Evolutionary conservation across 2,329 filamentous ascomycete species (phyloP).

Genomic region (Leptodontidium sp.): DNA sequence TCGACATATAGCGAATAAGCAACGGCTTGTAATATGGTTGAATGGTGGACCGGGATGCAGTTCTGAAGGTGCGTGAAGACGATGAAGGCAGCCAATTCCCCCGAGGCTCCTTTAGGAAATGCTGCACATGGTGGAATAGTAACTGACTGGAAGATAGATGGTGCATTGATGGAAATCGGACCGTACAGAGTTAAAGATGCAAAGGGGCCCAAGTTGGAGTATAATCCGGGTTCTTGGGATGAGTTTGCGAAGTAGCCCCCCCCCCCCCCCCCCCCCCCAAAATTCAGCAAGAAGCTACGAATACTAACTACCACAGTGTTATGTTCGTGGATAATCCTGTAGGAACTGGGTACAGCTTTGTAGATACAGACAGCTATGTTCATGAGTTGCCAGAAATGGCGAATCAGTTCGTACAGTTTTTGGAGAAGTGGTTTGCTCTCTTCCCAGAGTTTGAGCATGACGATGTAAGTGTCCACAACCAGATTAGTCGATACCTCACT

Average conservation of each 20-base stretch:
- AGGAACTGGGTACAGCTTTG: constrained; percentile 95
- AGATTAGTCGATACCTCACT: constrained; percentile 28
- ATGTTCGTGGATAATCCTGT: constrained; percentile 98
- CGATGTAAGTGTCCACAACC: constrained; percentile 71
- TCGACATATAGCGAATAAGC: constrained; percentile 89
- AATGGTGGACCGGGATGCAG: constrained; percentile 98
- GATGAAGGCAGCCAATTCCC: neutral
- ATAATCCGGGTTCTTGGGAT: constrained; percentile 97
- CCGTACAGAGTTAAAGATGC: constrained; percentile 86
- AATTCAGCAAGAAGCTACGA: neutral
- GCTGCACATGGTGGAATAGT: neutral
- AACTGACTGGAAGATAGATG: constrained; percentile 22
- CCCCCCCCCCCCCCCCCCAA: too few species aligned
- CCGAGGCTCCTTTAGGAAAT: neutral
- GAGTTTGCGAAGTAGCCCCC: constrained; percentile 84
- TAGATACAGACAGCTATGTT: constrained; percentile 86
- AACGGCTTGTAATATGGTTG: constrained; percentile 74
- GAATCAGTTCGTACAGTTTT: constrained; percentile 82
- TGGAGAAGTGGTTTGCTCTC: constrained; percentile 89
- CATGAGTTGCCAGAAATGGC: constrained; percentile 90
- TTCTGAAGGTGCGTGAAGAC: constrained; percentile 80
- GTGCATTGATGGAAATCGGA: constrained; percentile 81
- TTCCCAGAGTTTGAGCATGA: constrained; percentile 93
- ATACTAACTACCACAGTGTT: constrained; percentile 51
- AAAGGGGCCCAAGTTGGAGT: constrained; percentile 62